A percentile compares a stretch with the other conserved stretches of the same genome.
These are phyloP conservation scores for Didymella exigua DNA, from an alignment of 2,329 filamentous ascomycete genomes.

Conservation along the genomic window DNA sequence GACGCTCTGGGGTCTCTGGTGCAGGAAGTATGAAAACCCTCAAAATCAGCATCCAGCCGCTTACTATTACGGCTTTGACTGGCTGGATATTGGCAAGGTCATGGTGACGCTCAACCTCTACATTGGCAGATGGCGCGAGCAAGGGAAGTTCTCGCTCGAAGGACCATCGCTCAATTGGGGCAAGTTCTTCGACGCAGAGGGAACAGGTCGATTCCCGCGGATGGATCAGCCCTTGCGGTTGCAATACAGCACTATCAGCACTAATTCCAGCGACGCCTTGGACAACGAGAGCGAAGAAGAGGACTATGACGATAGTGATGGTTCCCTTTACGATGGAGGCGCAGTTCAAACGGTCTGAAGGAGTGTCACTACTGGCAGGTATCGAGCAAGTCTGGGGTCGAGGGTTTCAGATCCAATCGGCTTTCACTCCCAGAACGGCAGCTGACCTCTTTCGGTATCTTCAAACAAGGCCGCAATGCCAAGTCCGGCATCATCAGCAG, in stretches of 20 bases:
- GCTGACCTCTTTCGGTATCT: constrained; percentile 6
- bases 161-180: constrained; percentile 34
- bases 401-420: background rate
- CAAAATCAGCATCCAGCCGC: constrained; percentile 10
- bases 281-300: constrained; percentile 5
- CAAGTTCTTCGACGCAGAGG: constrained; percentile 20
- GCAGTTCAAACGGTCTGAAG: constrained; percentile 8
- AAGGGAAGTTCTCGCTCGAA: constrained; percentile 30
- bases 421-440: background rate
- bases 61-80: constrained; percentile 32
- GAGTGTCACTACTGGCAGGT: background rate
- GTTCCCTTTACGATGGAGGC: constrained; percentile 9
- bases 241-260: constrained; percentile 8
- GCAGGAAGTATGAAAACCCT: constrained; percentile 15
- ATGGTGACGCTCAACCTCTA: constrained; percentile 37
- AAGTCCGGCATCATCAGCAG: constrained; percentile 4
- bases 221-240: constrained; percentile 13
- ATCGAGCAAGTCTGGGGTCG: background rate
- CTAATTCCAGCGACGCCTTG: background rate
- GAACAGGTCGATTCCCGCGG: constrained; percentile 8
- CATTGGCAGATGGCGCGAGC: constrained; percentile 38
- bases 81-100: constrained; percentile 28
- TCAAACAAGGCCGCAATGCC: constrained; percentile 23
- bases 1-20: constrained; percentile 28
- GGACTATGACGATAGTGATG: background rate